phyloP scores from a whole-genome alignment of 495 filamentous ascomycete species.

The Aspergillus affinis region DNA sequence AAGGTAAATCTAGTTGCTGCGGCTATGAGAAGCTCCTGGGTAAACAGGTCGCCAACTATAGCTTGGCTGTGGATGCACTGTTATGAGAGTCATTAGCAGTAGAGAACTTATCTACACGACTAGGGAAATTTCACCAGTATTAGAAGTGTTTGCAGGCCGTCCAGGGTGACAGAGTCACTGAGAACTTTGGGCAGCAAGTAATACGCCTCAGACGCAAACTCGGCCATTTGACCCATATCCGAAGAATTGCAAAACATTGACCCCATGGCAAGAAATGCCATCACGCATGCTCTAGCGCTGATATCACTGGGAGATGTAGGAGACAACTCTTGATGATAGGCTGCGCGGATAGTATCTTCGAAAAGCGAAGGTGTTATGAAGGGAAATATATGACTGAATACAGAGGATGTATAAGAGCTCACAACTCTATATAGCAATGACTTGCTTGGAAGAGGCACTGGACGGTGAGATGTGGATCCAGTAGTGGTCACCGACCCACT shows the following conservation, averaged over 20 bases:
- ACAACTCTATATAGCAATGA: background rate
- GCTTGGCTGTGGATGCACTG: background rate
- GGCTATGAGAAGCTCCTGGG: background rate
- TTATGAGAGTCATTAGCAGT: background rate
- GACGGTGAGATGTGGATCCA: no score
- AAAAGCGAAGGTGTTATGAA: slow-evolving; percentile 1
- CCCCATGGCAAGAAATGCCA: slow-evolving; percentile 7
- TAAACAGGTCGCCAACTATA: background rate
- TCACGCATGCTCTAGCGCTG: slow-evolving; percentile 5
- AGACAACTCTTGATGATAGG: background rate
- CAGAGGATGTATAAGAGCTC: background rate
- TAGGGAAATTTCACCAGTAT: background rate
- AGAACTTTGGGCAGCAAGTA: background rate
- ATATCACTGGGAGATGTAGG: background rate
- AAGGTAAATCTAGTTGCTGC: background rate
- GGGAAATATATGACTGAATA: background rate
- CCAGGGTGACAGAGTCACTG: background rate
- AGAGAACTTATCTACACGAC: background rate
- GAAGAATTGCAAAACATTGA: background rate
- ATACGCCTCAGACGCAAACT: background rate
- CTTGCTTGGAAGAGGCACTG: background rate
- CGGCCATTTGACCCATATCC: background rate
- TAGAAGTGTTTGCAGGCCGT: background rate
- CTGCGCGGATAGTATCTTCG: background rate
- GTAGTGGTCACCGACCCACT: background rate